Percentiles rank a stretch among this genome's conserved stretches.
These are phyloP conservation scores for Plasmodium chabaudi DNA, from an alignment of 169 alveolate genomes.

Conservation along the genomic window DNA sequence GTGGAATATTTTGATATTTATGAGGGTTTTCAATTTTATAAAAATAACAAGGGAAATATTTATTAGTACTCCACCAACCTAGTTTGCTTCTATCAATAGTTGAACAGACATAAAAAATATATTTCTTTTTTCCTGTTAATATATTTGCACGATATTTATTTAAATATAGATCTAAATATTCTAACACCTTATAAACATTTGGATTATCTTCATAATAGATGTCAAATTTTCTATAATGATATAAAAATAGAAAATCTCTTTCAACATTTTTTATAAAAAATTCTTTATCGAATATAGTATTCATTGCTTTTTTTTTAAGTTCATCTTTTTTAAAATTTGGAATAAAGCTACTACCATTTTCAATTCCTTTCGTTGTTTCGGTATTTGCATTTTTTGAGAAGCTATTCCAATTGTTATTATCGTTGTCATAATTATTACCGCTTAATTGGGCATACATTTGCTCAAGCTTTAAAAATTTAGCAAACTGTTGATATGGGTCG, in stretches of 20 bases:
- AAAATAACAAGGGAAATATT: constrained; percentile 79
- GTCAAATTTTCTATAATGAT: constrained; percentile 65
- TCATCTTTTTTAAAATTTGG: neutral
- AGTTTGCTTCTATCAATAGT: constrained; percentile 64
- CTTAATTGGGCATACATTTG: neutral
- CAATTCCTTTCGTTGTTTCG: neutral
- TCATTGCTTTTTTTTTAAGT: neutral
- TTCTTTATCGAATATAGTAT: constrained; percentile 21
- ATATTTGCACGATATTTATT: constrained; percentile 58
- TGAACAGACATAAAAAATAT: constrained; percentile 42
- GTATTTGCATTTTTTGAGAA: no score
- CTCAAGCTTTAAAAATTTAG: constrained; percentile 20
- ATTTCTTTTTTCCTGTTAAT: constrained; percentile 39
- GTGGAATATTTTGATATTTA: constrained; percentile 77
- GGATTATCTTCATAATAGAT: constrained; percentile 48
- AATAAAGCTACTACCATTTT: neutral
- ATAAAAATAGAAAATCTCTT: constrained; percentile 48
- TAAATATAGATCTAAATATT: constrained; percentile 43
- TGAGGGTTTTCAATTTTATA: constrained; percentile 58
- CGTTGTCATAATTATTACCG: neutral
- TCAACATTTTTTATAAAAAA: constrained; percentile 34
- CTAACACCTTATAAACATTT: constrained; percentile 56
- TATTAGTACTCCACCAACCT: constrained; percentile 82
- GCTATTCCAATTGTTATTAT: neutral
- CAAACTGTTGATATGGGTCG: constrained; percentile 34